Evolutionary conservation across 2,329 filamentous ascomycete genomes (phyloP).

Genomic region (Hymenoscyphus salicellus): DNA sequence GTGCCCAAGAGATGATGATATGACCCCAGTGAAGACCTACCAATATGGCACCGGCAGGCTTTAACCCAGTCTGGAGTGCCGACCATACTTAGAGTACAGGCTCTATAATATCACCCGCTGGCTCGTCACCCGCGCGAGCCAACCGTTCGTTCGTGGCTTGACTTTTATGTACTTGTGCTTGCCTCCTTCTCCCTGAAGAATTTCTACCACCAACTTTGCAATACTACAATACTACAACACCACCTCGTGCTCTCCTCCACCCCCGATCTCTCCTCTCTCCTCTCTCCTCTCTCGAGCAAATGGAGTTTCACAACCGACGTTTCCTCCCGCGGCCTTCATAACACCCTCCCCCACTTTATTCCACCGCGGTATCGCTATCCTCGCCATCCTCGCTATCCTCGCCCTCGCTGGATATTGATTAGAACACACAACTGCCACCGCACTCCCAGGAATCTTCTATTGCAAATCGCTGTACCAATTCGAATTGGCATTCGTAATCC

Average conservation of each 20-base stretch:
- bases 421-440: background rate
- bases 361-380: background rate
- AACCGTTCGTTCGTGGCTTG: background rate
- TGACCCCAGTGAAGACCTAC: background rate
- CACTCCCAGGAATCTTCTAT: background rate
- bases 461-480: background rate
- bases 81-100: background rate
- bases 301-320: slow-evolving; percentile 15
- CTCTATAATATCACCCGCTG: background rate
- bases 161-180: background rate
- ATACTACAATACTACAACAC: no score
- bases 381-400: slow-evolving; percentile 1
- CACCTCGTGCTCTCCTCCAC: background rate
- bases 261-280: background rate
- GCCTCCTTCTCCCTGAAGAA: background rate
- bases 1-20: no score
- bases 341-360: slow-evolving; percentile 8
- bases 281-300: slow-evolving; percentile 15
- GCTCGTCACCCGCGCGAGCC: background rate
- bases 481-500: background rate
- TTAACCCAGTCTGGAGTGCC: background rate
- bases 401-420: slow-evolving; percentile 22
- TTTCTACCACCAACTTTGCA: background rate
- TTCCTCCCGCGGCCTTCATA: slow-evolving; percentile 17
- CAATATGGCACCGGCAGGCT: background rate